Percentiles rank a stretch among this genome's conserved stretches.
phyloP scores from a whole-genome alignment of 306 rosid species.

The barrel medic (Medicago truncatula) region MtrunA17r5.0-ANR NC_053045.1:53339501-53340000 shows the following conservation, averaged over 20 bases:
- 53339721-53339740: slow-evolving; percentile 47
- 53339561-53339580: not conserved
- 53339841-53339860: slow-evolving; percentile 66
- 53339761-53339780: slow-evolving; percentile 56
- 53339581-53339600: not conserved
- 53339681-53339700: not conserved
- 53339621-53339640: not conserved
- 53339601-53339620: not conserved
- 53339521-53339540: not conserved
- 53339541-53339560: not conserved
- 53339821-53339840: slow-evolving; percentile 53
- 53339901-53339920: slow-evolving; percentile 54
- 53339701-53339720: slow-evolving; percentile 45
- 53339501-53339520: not conserved
- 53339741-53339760: slow-evolving; percentile 62
- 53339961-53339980: slow-evolving; percentile 55
- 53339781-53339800: slow-evolving; percentile 60
- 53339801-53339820: slow-evolving; percentile 65
- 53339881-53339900: slow-evolving; percentile 56
- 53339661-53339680: not conserved
- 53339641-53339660: not conserved
- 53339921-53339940: slow-evolving; percentile 58
- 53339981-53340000: slow-evolving; percentile 54
- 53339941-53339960: slow-evolving; percentile 73
- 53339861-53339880: slow-evolving; percentile 62